These are phyloP conservation scores for Usnea hakonensis DNA, from an alignment of 495 filamentous ascomycete genomes.

Conservation along the genomic window DNA sequence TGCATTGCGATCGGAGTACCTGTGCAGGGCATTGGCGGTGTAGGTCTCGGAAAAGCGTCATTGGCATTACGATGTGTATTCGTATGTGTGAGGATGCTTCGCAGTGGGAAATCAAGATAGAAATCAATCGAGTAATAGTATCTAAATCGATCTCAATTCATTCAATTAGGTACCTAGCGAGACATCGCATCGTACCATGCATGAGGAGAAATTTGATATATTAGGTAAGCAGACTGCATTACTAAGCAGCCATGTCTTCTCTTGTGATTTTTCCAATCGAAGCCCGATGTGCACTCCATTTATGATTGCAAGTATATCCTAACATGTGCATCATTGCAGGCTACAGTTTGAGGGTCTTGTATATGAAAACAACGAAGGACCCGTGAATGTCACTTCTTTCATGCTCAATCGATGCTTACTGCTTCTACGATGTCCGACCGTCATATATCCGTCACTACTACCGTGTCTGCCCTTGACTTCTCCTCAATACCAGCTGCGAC, in stretches of 20 bases:
- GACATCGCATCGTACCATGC: neutral
- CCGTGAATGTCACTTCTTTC: neutral
- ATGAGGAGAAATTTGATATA: no score
- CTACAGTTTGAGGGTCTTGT: neutral
- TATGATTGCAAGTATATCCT: neutral
- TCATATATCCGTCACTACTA: neutral
- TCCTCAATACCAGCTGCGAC: neutral
- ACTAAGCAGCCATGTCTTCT: no score
- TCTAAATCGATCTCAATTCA: neutral
- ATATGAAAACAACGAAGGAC: neutral
- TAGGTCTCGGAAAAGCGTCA: neutral
- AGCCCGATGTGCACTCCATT: no score
- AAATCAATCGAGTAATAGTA: neutral
- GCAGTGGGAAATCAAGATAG: neutral
- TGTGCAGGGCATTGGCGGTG: neutral
- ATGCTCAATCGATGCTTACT: constrained; percentile 4
- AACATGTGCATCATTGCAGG: neutral
- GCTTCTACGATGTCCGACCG: neutral
- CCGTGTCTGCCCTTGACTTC: neutral
- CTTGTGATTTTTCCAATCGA: no score
- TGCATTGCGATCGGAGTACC: constrained; percentile 8
- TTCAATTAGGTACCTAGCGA: no score
- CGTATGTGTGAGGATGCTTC: neutral
- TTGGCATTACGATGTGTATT: neutral
- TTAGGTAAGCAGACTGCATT: no score